Evolutionary conservation across 2,329 filamentous ascomycete species (phyloP).

Genomic region (Ophiostoma pallidulum): DNA sequence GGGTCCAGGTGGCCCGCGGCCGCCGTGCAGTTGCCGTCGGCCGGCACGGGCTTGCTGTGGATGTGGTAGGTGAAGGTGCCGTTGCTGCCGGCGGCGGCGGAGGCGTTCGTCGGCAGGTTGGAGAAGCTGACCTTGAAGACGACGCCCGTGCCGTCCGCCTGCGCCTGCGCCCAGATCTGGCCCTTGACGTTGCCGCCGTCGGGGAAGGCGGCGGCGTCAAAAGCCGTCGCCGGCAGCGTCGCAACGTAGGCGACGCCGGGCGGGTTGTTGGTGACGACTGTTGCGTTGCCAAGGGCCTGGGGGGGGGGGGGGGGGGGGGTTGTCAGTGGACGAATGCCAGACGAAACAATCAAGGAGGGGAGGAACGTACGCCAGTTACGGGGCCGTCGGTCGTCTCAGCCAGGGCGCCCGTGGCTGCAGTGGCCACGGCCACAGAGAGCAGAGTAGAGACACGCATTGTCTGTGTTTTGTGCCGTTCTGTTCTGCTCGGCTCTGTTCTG

Average conservation of each 20-base stretch:
- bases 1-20: slow-evolving; percentile 65
- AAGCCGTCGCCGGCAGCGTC: slow-evolving; percentile 41
- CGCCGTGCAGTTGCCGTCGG: slow-evolving; percentile 59
- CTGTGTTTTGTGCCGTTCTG: too few relatives aligned
- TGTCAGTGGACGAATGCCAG: too few relatives aligned
- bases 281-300: slow-evolving; percentile 15
- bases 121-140: slow-evolving; percentile 24
- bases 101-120: slow-evolving; percentile 24
- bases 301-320: background rate
- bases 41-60: slow-evolving; percentile 54
- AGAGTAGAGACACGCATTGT: slow-evolving; percentile 13
- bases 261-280: slow-evolving; percentile 44
- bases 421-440: slow-evolving; percentile 4
- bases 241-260: slow-evolving; percentile 44
- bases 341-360: background rate
- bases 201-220: slow-evolving; percentile 38
- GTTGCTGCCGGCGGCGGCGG: too few relatives aligned
- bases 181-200: slow-evolving; percentile 42
- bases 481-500: too few relatives aligned
- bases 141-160: slow-evolving; percentile 23
- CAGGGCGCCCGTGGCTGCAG: slow-evolving; percentile 6
- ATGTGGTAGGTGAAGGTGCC: slow-evolving; percentile 72
- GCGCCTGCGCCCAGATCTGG: slow-evolving; percentile 21
- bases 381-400: background rate
- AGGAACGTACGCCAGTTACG: slow-evolving; percentile 8